Base-by-base conservation (phyloP, 2,329 filamentous ascomycete genomes). In the Ascochyta fabae region DNA sequence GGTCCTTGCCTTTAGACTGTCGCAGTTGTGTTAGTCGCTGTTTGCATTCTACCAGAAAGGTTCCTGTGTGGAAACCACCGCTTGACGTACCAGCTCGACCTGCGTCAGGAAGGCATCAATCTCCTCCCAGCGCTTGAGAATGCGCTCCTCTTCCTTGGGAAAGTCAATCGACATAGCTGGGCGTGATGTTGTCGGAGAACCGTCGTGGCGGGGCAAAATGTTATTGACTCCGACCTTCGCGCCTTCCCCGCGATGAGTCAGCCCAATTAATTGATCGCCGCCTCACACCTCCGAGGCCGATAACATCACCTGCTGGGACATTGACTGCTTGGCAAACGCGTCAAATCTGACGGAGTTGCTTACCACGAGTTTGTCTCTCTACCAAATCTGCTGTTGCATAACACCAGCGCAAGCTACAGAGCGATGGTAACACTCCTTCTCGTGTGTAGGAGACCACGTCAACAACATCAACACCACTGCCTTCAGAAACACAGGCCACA, bases 21-120 rank as follows among this genome's bases (percentile, higher is more conserved):
- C 8, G 19, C 16, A n/a, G 26, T 22, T 27, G 15, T 41, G 35
- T 57, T 41, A 58, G 50, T 35, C 39, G 38, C 40, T 19, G 24
- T 51, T 6, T 44, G 36, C 13, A 48, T 13, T 26, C 36, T 15
- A 12, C 35, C 41, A 23, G 29, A 38, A 22, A 47, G 16, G 3
- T 24, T 6, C 23, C 29, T 31, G 13, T 15, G 29, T 10, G 4
- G 4, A 13, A 31, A 13, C 10, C 13, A 13, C 13, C 29, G 4
- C 4, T 31, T 10, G 13, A 31, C 71, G 29, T 68, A 74, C 72
- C 53, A 98, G 86, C 78, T 95, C 90, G 60, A 94, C 86, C 81
- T 96, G 91, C 60, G 88, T 87, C 73, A 91, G 86, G 76, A 98
- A 98, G 66, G 95, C 95, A 71, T 94, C 85, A 75, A 96, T 95